A percentile compares a stretch with the other conserved stretches of the same genome.
Evolutionary conservation across 352 stramenopile species (phyloP).

Genomic region (Pythium monospermum): DNA sequence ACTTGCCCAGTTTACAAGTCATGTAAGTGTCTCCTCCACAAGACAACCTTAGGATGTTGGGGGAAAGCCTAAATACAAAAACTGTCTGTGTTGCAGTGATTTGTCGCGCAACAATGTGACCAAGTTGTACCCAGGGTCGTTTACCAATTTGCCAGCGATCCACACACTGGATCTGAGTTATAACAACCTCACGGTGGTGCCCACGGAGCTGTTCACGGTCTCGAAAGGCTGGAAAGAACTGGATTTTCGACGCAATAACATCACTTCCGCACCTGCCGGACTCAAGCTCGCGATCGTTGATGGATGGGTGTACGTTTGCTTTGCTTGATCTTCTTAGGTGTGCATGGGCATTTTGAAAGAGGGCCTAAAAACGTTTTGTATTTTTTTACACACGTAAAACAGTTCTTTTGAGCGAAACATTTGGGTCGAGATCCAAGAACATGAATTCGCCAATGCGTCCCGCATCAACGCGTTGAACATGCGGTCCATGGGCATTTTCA

Average conservation of each 20-base stretch:
- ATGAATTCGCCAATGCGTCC: constrained; percentile 36
- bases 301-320: constrained; percentile 51
- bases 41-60: neutral
- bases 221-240: constrained; percentile 50
- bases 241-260: constrained; percentile 47
- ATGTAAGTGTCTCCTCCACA: constrained; percentile 24
- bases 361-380: neutral
- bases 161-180: constrained; percentile 52
- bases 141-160: constrained; percentile 40
- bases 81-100: constrained; percentile 19
- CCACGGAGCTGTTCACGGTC: constrained; percentile 31
- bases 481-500: constrained; percentile 57
- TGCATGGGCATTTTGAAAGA: too few relatives aligned
- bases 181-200: constrained; percentile 43
- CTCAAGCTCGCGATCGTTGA: constrained; percentile 33
- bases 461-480: constrained; percentile 46
- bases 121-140: constrained; percentile 30
- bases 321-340: too few relatives aligned
- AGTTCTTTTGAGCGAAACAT: constrained; percentile 64
- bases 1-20: constrained; percentile 32
- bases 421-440: constrained; percentile 46
- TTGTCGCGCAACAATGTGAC: constrained; percentile 43
- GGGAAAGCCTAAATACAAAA: neutral
- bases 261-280: constrained; percentile 31
- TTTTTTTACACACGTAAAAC: neutral